Percentiles rank a stretch among this genome's conserved stretches.
Evolutionary conservation across 768 basidiomycete species (phyloP).

Genomic region (Leccinellum albellum): DNA sequence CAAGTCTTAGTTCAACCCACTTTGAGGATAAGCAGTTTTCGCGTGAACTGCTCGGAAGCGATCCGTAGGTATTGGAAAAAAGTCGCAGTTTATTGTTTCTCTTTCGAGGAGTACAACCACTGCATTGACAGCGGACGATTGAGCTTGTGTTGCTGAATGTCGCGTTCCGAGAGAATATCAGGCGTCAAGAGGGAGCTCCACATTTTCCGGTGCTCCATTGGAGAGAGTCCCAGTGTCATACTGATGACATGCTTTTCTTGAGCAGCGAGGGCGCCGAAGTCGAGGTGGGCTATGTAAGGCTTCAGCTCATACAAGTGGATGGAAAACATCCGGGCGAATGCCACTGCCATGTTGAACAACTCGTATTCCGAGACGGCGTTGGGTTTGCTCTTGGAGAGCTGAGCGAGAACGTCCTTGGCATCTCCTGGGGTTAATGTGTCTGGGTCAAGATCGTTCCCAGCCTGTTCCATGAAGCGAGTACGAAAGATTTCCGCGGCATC

Average conservation of each 20-base stretch:
- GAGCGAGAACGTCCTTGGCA: constrained; percentile 35
- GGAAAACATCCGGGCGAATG: constrained; percentile 39
- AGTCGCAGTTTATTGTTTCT: constrained; percentile 43
- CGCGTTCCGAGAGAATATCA: constrained; percentile 49
- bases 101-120: constrained; percentile 54
- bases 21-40: constrained; percentile 57
- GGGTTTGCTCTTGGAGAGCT: constrained; percentile 49
- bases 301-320: constrained; percentile 39
- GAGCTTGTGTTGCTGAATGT: constrained; percentile 50
- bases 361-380: constrained; percentile 60
- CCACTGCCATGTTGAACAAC: constrained; percentile 48
- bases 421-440: constrained; percentile 36
- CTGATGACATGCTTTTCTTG: constrained; percentile 53
- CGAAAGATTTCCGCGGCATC: constrained; percentile 46
- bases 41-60: constrained; percentile 52
- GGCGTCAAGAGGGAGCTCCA: constrained; percentile 67
- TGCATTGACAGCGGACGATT: constrained; percentile 54
- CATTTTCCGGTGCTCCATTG: constrained; percentile 43
- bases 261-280: constrained; percentile 53
- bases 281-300: constrained; percentile 47
- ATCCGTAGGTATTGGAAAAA: constrained; percentile 62
- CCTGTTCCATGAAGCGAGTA: constrained; percentile 36
- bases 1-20: constrained; percentile 30
- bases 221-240: constrained; percentile 37
- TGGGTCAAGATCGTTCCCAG: constrained; percentile 20